Base-by-base conservation (phyloP, 176 grass and related monocot species). In the Dendrocalamus sinicus region DNA sequence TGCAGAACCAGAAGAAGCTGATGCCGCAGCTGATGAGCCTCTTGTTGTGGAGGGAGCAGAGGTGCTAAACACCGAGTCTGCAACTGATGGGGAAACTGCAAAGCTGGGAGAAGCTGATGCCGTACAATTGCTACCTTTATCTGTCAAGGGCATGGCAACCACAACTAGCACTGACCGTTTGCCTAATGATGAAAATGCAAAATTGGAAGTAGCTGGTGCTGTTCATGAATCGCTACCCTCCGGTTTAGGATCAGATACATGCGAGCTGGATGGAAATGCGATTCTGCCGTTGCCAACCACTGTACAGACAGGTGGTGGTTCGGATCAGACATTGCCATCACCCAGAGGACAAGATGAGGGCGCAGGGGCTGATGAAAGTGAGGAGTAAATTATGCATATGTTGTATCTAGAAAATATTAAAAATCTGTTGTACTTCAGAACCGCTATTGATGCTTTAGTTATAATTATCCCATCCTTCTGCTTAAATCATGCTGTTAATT, bases 381-480 rank as follows among this genome's bases (percentile, higher is more conserved):
- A 67, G 50, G 73, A 59, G 61, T 85, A 89, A 46, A 41, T 43
- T 81, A 52, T 81, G 70, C n/a, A 28, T 44, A 60, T 75, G 72
- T 78, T 76, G 70, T 89, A 81, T 60, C 43, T 77, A 43, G 43
- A 77, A 23, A 66, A 17, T 76, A 76, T 24, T 70, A 67, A 73
- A 52, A 50, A 62, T 20, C 37, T 52, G 61, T 44, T 89, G 77
- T 75, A 67, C 24, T 64, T 10, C 44, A 54, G 51, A 83, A 60
- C 28, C 13, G 15, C 12, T 55, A 12, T 28, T 47, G 40, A 15
- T 67, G 23, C 81, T 46, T 54, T 55, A 78, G 57, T 79, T 89
- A 52, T 64, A 32, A 67, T 32, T 65, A 45, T n/a, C 47, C 35
- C 20, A 73, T 53, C 11, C 16, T 54, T 68, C 1, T 20, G 26